phyloP scores from a whole-genome alignment of 2,329 filamentous ascomycete species.

The Dryadomyces quercus-mongolicae region DNA sequence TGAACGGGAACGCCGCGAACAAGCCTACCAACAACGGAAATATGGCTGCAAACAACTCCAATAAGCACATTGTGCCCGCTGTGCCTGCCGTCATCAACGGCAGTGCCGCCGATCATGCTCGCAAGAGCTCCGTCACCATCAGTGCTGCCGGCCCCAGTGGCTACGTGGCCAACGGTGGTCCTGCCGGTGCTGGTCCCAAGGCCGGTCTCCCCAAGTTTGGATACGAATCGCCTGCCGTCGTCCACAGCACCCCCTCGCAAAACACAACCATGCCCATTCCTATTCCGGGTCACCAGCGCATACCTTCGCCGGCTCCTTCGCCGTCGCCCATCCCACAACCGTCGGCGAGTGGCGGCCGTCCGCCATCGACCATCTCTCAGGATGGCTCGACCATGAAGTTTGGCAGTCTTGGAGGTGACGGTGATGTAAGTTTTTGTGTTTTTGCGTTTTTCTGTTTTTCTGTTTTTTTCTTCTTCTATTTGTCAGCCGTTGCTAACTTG shows the following conservation, averaged over 20 bases:
- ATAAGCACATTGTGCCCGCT: constrained; percentile 40
- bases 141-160: constrained; percentile 68
- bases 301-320: constrained; percentile 75
- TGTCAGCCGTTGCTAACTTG: constrained; percentile 2
- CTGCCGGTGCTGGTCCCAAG: constrained; percentile 41
- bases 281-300: constrained; percentile 56
- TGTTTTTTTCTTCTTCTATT: too few species aligned
- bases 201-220: constrained; percentile 65
- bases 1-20: constrained; percentile 58
- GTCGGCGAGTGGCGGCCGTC: constrained; percentile 70
- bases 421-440: constrained; percentile 55
- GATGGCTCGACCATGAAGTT: constrained; percentile 62
- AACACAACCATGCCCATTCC: constrained; percentile 42
- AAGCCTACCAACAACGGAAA: constrained; percentile 4
- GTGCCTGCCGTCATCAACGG: constrained; percentile 60
- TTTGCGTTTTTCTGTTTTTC: too few species aligned
- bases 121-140: constrained; percentile 88
- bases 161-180: constrained; percentile 65
- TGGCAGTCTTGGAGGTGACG: constrained; percentile 71
- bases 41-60: constrained; percentile 9
- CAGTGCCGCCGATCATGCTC: constrained; percentile 55
- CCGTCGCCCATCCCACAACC: constrained; percentile 90
- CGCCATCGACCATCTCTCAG: constrained; percentile 62
- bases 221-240: constrained; percentile 57
- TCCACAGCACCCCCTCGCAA: constrained; percentile 54